phyloP scores from a whole-genome alignment of 1,139 yeast species.

The Geotrichum restrictum region DNA sequence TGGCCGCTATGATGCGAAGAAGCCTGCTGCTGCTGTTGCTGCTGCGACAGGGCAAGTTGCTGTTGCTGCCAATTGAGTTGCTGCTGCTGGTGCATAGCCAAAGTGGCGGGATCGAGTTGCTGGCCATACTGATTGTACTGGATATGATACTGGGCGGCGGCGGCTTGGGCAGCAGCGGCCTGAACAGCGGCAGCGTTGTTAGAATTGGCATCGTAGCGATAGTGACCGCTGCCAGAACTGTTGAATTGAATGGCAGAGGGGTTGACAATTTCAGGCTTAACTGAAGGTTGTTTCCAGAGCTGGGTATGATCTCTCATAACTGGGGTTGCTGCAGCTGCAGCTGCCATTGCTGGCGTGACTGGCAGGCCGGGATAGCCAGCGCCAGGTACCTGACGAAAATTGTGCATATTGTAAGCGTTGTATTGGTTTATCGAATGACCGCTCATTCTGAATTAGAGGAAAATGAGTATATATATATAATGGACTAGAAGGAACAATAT shows the following conservation, averaged over 20 bases:
- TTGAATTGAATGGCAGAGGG: conserved; percentile 1
- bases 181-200: neutral
- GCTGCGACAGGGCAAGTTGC: neutral
- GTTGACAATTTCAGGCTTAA: conserved; percentile 2
- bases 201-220: neutral
- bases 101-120: conserved; percentile 8
- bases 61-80: conserved; percentile 12
- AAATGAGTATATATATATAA: neutral
- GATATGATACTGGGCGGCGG: conserved; percentile 5
- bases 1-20: conserved; percentile 4
- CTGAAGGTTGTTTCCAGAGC: conserved; percentile 10
- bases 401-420: conserved; percentile 3
- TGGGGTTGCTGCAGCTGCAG: conserved; percentile 9
- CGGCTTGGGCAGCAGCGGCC: conserved; percentile 3
- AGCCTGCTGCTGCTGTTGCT: neutral
- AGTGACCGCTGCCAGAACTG: neutral
- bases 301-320: conserved; percentile 7
- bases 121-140: conserved; percentile 7
- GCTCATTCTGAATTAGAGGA: neutral
- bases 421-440: conserved; percentile 8
- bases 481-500: neutral
- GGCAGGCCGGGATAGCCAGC: neutral
- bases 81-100: conserved; percentile 10
- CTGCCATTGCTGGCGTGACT: conserved; percentile 2
- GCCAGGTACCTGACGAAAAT: conserved; percentile 6